phyloP scores from a whole-genome alignment of 345 rosid species.

The Hibiscus tridactylites region DNA sequence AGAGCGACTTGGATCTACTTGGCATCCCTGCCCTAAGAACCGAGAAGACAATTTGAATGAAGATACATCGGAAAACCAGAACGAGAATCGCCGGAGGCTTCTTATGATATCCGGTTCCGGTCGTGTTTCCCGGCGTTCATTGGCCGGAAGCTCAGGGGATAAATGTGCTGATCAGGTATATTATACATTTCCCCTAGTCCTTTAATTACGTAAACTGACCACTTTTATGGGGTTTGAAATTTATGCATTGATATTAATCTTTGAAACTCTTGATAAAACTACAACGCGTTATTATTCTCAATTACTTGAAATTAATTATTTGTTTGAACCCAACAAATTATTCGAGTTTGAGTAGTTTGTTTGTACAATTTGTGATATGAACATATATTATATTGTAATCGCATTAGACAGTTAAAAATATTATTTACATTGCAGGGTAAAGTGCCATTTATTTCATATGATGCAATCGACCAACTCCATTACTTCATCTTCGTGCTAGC shows the following conservation, averaged over 20 bases:
- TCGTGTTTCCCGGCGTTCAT: slow-evolving; percentile 34
- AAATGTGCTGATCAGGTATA: slow-evolving; percentile 45
- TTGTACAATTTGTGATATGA: no score
- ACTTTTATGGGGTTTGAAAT: no score
- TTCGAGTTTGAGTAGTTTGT: no score
- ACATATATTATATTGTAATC: no score
- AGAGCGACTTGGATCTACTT: slow-evolving; percentile 30
- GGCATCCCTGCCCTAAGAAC: slow-evolving; percentile 59
- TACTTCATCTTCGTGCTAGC: slow-evolving; percentile 83
- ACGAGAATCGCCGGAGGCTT: slow-evolving; percentile 42
- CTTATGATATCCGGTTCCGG: slow-evolving; percentile 18
- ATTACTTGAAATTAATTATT: no score
- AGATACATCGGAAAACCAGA: neutral
- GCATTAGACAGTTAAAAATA: no score
- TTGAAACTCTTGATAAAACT: no score
- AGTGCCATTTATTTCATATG: slow-evolving; percentile 74
- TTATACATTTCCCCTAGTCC: no score
- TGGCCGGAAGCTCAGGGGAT: slow-evolving; percentile 35
- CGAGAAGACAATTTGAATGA: neutral
- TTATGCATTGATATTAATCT: no score
- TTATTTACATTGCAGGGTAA: slow-evolving; percentile 39
- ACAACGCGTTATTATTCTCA: no score
- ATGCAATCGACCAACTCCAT: slow-evolving; percentile 88
- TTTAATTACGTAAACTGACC: no score
- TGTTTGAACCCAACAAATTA: no score